Base-by-base conservation (phyloP, 1,284 basidiomycete species). In the Agaricales sp. region DNA sequence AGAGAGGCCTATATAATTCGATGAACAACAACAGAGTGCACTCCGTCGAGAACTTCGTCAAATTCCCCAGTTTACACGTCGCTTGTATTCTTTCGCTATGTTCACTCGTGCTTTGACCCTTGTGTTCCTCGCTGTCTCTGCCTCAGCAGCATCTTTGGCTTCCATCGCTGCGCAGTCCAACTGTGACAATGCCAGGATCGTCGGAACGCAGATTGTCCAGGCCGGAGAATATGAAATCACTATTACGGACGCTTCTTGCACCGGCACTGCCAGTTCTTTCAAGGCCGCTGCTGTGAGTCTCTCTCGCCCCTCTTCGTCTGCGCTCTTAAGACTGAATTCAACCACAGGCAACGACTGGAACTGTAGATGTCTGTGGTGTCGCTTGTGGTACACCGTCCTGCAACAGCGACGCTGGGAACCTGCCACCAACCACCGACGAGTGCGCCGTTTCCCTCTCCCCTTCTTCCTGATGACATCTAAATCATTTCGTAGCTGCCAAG, bases 181-280 rank as follows among this genome's bases (percentile, higher is more conserved):
- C 39, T 41, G 39, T 20, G 39, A 8, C 16, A 41, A 18, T 16
- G 8, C 39, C 13, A 41, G 16, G 16, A 16, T 41, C 16, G 39
- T 41, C 39, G 39, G 39, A 41, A 41, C 39, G 8, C 39, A 41
- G 16, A 8, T 41, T 41, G 39, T 41, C 16, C 39, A 41, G 39
- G 39, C 39, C 18, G 39, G 39, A 41, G 39, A n/a, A 6, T 8
- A 41, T 4, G 39, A 41, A 16, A 41, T 41, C 39, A 4, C 18
- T 20, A 41, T 41, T 16, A 41, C 39, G n/a, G 39, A 41, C 39
- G 18, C 39, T 18, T 8, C 39, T n/a, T 41, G 39, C 16, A 18
- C 6, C 39, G 39, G 39, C 8, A 20, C 6, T 11, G 39, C 39
- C n/a, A 41, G 39, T 20, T 4, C 39, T 20, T 41, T 41, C 39